Percentiles rank a stretch among this genome's conserved stretches.
Conservation (phyloP, 768 basidiomycete species). For the Pleurotus platypus region DNA sequence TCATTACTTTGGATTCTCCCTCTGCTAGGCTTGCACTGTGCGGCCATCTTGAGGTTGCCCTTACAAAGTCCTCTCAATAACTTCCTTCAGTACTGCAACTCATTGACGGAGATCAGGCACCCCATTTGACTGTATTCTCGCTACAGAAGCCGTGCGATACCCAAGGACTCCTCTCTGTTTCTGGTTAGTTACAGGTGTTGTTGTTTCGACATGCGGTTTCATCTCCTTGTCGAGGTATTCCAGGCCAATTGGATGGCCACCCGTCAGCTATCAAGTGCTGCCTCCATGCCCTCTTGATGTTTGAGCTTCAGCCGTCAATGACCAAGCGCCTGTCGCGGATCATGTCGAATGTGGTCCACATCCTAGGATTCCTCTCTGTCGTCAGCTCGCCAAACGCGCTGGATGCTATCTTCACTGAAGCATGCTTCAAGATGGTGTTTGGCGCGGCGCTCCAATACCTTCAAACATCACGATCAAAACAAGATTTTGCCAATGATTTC, state of each 20-base stretch:
- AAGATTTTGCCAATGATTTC: slow-evolving; percentile 59
- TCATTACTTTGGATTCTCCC: no score
- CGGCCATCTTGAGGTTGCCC: no score
- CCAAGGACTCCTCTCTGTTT: no score
- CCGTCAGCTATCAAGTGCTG: slow-evolving; percentile 82
- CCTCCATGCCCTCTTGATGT: slow-evolving; percentile 83
- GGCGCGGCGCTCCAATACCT: slow-evolving; percentile 93
- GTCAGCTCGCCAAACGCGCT: slow-evolving; percentile 77
- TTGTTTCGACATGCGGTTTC: slow-evolving; percentile 67
- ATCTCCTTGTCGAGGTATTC: slow-evolving; percentile 72
- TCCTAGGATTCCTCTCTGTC: slow-evolving; percentile 86
- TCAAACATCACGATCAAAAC: slow-evolving; percentile 74
- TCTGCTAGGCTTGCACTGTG: no score
- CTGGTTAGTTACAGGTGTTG: slow-evolving; percentile 15
- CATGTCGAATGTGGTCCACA: slow-evolving; percentile 90
- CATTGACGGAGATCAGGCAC: no score
- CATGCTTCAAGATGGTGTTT: slow-evolving; percentile 90
- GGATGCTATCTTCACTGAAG: slow-evolving; percentile 88
- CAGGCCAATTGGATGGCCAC: slow-evolving; percentile 62
- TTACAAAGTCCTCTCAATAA: no score
- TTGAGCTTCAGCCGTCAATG: slow-evolving; percentile 81
- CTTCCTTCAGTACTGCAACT: no score
- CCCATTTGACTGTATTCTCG: no score
- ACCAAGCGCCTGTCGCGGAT: slow-evolving; percentile 77
- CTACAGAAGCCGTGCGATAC: no score